Evolutionary conservation across 1,284 basidiomycete genomes (phyloP).

Genomic region (Microbotryomycetes sp.): DNA sequence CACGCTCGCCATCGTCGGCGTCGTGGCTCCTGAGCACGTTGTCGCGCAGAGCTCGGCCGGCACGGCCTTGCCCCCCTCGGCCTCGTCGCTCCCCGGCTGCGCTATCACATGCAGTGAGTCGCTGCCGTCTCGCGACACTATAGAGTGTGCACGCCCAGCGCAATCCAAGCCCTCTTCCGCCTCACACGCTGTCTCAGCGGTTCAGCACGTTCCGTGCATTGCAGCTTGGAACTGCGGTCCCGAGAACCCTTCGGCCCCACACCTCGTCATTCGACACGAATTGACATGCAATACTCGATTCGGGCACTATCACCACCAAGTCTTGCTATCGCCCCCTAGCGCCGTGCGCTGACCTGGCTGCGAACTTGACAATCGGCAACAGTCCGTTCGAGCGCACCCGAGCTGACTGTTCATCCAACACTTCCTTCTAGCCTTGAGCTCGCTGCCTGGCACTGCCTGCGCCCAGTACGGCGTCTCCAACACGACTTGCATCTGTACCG

Average conservation of each 20-base stretch:
- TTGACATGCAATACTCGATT: no score
- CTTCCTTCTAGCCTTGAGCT: background rate
- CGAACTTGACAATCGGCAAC: no score
- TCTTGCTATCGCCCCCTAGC: no score
- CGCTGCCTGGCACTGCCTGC: background rate
- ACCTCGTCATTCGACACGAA: background rate
- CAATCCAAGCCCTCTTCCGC: background rate
- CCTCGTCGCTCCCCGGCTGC: slow-evolving; percentile 4
- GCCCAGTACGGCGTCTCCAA: slow-evolving; percentile 1
- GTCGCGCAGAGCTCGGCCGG: background rate
- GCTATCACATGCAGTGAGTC: slow-evolving; percentile 11
- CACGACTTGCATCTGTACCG: slow-evolving; percentile 13
- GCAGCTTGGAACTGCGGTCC: background rate
- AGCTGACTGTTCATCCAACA: no score
- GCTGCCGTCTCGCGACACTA: background rate
- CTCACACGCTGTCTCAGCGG: no score
- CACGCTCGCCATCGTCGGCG: slow-evolving; percentile 1
- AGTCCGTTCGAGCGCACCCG: no score
- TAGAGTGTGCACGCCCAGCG: background rate
- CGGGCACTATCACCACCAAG: no score
- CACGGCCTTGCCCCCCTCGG: background rate
- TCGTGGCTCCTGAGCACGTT: background rate
- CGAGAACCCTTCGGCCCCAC: background rate
- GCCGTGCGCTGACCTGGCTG: no score
- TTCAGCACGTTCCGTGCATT: background rate